Conservation (phyloP, 148 eudicot genomes). For the Beta vulgaris region DNA sequence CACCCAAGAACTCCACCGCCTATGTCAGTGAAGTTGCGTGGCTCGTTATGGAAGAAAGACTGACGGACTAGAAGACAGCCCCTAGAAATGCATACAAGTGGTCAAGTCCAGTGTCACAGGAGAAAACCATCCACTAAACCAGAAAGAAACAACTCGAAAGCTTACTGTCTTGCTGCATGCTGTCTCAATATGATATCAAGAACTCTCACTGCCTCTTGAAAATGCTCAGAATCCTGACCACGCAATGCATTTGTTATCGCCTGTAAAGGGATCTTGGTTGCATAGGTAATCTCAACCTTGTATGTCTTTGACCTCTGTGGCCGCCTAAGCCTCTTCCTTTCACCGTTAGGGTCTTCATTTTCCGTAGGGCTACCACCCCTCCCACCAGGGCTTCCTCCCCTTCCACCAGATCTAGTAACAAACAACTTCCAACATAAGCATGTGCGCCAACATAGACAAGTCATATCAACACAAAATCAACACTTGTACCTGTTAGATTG, state of each 20-base stretch:
- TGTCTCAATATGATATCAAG: slow-evolving; percentile 52
- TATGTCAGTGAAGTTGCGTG: slow-evolving; percentile 35
- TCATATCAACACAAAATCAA: background rate
- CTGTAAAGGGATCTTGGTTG: slow-evolving; percentile 48
- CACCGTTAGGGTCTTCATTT: slow-evolving; percentile 32
- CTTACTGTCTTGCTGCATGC: slow-evolving; percentile 62
- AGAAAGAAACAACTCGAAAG: background rate
- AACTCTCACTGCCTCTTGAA: slow-evolving; percentile 53
- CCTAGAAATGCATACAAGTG: slow-evolving; percentile 23
- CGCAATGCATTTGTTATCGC: slow-evolving; percentile 46
- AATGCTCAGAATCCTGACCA: slow-evolving; percentile 51
- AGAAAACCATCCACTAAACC: background rate
- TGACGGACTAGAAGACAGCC: slow-evolving; percentile 62
- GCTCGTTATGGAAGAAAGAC: slow-evolving; percentile 53
- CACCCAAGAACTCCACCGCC: slow-evolving; percentile 57
- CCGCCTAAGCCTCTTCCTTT: slow-evolving; percentile 34
- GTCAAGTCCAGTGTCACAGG: background rate
- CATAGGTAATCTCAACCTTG: slow-evolving; percentile 44
- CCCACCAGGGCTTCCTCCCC: too few relatives aligned
- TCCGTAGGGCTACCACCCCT: slow-evolving; percentile 31
- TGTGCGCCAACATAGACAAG: background rate
- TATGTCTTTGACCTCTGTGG: slow-evolving; percentile 37
- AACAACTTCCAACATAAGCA: background rate
- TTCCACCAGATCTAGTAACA: slow-evolving; percentile 7
- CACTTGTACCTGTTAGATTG: background rate